Evolutionary conservation across 306 rosid genomes (phyloP).

Genomic region (Mimosa bimucronata): DNA sequence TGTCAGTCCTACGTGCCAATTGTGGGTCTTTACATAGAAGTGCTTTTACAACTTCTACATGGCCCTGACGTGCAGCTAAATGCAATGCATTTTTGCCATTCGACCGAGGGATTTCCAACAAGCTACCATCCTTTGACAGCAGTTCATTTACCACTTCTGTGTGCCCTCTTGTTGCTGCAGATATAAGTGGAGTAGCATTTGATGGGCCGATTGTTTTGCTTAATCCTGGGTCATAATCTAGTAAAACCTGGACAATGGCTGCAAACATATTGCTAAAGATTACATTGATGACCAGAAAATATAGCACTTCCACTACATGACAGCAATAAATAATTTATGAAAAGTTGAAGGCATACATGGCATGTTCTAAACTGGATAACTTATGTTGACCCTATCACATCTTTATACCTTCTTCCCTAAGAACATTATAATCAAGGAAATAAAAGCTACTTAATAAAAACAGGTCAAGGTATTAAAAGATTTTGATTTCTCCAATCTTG

Average conservation of each 20-base stretch:
- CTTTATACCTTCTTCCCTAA: neutral
- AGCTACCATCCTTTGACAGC: constrained; percentile 73
- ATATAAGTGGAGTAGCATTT: constrained; percentile 85
- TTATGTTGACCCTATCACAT: neutral
- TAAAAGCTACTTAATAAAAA: neutral
- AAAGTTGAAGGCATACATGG: neutral
- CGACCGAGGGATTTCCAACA: constrained; percentile 75
- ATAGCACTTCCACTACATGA: constrained; percentile 9
- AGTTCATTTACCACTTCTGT: constrained; percentile 80
- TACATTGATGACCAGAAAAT: constrained; percentile 21
- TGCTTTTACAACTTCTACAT: constrained; percentile 74
- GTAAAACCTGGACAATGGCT: constrained; percentile 88
- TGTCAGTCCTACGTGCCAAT: constrained; percentile 93
- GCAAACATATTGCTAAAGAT: constrained; percentile 37
- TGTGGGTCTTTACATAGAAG: constrained; percentile 83
- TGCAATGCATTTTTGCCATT: constrained; percentile 96
- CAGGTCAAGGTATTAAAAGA: constrained; percentile 1
- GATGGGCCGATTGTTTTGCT: constrained; percentile 87
- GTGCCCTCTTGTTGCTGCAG: constrained; percentile 92
- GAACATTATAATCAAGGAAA: constrained; percentile 25
- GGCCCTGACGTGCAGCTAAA: constrained; percentile 93
- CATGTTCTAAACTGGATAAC: neutral
- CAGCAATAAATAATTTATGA: neutral
- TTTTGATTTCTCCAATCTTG: neutral
- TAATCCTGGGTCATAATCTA: constrained; percentile 72